These are phyloP conservation scores for Closterium sp. DNA, from an alignment of 139 green algal genomes.

Conservation along the genomic window DNA sequence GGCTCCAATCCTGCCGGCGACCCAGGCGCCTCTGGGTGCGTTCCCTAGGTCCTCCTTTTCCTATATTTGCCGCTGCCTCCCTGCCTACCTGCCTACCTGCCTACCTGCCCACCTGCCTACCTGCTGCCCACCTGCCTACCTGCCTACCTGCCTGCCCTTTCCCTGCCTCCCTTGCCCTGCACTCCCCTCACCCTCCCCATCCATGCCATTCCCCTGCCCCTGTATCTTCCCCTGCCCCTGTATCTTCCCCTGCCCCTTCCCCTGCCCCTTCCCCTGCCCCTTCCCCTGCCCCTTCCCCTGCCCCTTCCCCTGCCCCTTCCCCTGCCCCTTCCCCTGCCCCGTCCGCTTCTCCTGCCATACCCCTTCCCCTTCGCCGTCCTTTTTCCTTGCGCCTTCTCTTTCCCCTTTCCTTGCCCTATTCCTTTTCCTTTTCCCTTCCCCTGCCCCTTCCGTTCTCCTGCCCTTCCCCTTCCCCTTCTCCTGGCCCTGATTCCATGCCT, in stretches of 20 bases:
- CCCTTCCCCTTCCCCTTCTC: background rate
- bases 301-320: background rate
- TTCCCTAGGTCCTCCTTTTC: background rate
- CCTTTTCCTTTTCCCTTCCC: background rate
- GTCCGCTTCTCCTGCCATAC: background rate
- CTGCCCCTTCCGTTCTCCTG: background rate
- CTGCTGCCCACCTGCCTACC: background rate
- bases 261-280: background rate
- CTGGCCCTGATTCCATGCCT: background rate
- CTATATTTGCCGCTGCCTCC: background rate
- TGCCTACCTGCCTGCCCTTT: too few relatives aligned
- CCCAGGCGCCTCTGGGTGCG: background rate
- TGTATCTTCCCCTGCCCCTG: background rate
- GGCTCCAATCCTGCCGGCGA: background rate
- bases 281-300: background rate
- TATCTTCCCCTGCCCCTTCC: background rate
- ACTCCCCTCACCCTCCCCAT: too few relatives aligned
- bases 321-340: background rate
- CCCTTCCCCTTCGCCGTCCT: background rate
- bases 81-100: background rate
- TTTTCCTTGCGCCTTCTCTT: background rate
- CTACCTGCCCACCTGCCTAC: background rate
- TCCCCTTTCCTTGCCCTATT: background rate
- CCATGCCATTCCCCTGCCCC: background rate
- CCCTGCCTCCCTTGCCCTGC: background rate